A percentile compares a stretch with the other conserved stretches of the same genome.
phyloP scores from a whole-genome alignment of 139 green algal genomes.

The Chlamydomonas schloesseri region DNA sequence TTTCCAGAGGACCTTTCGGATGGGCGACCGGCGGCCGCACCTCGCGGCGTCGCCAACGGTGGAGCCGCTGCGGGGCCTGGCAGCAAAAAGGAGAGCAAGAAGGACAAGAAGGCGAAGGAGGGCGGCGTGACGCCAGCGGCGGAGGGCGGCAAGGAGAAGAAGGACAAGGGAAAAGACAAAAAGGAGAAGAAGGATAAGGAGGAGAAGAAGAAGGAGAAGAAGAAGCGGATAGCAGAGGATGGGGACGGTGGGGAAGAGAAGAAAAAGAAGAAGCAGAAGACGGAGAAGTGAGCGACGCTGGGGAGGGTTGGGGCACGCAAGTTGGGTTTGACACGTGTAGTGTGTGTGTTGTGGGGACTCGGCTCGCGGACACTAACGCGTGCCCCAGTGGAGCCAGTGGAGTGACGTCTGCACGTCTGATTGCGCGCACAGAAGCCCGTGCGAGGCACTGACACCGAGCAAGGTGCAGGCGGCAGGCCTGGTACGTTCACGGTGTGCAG shows the following conservation, averaged over 20 bases:
- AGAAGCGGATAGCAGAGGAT: background rate
- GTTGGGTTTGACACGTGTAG: too few species aligned
- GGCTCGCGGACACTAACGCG: too few species aligned
- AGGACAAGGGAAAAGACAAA: background rate
- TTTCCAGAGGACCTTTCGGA: background rate
- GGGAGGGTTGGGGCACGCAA: too few species aligned
- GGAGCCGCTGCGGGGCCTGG: background rate
- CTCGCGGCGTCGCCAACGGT: background rate
- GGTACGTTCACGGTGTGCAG: too few species aligned
- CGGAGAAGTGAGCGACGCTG: too few species aligned
- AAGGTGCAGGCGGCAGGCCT: too few species aligned
- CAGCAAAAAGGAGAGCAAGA: background rate
- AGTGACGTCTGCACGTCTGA: too few species aligned
- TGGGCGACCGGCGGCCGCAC: background rate
- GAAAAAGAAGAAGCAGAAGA: constrained; percentile 3
- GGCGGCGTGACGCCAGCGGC: background rate
- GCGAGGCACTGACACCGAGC: too few species aligned
- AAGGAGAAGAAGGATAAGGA: constrained; percentile 25
- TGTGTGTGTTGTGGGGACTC: too few species aligned
- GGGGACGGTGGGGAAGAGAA: background rate
- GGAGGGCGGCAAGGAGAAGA: constrained; percentile 1
- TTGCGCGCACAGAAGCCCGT: too few species aligned
- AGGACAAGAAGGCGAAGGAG: background rate
- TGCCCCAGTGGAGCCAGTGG: too few species aligned
- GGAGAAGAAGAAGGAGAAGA: background rate